Evolutionary conservation across 2,329 filamentous ascomycete genomes (phyloP), one percentile per base, ranked within the genome.

Genomic region (Lojkania enalia): DNA sequence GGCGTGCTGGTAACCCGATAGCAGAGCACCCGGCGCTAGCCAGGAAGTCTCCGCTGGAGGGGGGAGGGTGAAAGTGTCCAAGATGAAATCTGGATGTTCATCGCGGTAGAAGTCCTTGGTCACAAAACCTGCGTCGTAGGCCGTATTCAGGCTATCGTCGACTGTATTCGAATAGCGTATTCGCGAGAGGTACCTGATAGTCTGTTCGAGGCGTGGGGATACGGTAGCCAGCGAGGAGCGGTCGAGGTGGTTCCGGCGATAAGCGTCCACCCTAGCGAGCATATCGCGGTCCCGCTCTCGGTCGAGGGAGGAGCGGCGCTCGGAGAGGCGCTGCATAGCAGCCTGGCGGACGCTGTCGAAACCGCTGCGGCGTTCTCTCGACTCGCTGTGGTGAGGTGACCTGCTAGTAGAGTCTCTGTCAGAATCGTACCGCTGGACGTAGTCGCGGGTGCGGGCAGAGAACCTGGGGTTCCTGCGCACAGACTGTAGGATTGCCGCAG

Each of bases 1-100:
- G 15, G 82, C 82, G 57, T 82, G 78, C 60, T 87, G 84, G 19
- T 75, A 80, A 2, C 84, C 84, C 11, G 77, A 76, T 51, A 85
- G 83, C 0, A 82, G 72, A 40, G 79, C 76, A 15, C 84, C 83
- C 4, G 81, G 77, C 39, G 78, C 75, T 9, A 87, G 67, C 81
- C 82, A 86, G 5, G 83, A 85, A 37, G 77, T 83, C 40, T 74
- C 68, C 2, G 66, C 57, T n/a, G 80, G 77, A 2, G 76, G 74
- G 2, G 74, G 70, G 13, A 84, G 72, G 20, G 69, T 73, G 15
- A 66, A 63, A 13, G 79, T 75, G 54, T 84, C 76, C 19, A 82
- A 71, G 31, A 85, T 71, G 46, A 85, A 83, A 57, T 85, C 82
- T 39, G 78, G 65, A 45, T 76, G 66, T 48, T 78, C 74, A 50